Base-by-base conservation (phyloP, 176 grass and related monocot genomes). In the Thalia dealbata region DNA sequence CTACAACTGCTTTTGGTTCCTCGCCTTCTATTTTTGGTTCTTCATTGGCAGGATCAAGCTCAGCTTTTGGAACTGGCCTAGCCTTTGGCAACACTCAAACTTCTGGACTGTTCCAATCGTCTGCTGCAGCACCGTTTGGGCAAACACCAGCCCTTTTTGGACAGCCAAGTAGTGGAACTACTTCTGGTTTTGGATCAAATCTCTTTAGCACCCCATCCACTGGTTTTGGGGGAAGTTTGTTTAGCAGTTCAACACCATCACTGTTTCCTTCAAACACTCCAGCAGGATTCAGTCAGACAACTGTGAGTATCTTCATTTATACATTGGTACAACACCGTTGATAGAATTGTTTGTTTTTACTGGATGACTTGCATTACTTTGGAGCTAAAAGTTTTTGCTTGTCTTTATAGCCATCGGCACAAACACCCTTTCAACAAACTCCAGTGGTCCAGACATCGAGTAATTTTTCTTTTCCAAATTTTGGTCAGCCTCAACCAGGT, bases 401-500 rank as follows among this genome's bases (percentile, higher is more conserved):
- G 21, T 69, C 70, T 78, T 75, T 78, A 44, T 23, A 78, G 73
- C 67, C 61, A 59, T 68, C 67, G 60, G 41, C 50, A 45, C 23
- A 85, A 51, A 64, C 75, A 70, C 80, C 78, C 10, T 84, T 92
- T 74, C 89, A 81, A 71, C 67, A 59, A 71, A 25, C 89, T 78
- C 50, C 79, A 9, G 72, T 78, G 63, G 48, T 56, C 78, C 93
- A 88, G 77, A 75, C 82, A 50, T 19, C 78, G 51, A 89, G 26
- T 74, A 55, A 66, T 18, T 92, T 96, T 67, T 87, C 84, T 32
- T 91, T 96, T 82, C 15, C 78, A 25, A 78, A 78, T 51, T 75
- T 86, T 42, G 84, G 83, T 79, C 70, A 54, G 50, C 29, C 66
- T 60, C 91, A 86, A 76, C n/a, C 82, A 92, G 84, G 92, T 90